These are phyloP conservation scores for Suillus spraguei DNA, from an alignment of 768 basidiomycete genomes.

Conservation along the genomic window DNA sequence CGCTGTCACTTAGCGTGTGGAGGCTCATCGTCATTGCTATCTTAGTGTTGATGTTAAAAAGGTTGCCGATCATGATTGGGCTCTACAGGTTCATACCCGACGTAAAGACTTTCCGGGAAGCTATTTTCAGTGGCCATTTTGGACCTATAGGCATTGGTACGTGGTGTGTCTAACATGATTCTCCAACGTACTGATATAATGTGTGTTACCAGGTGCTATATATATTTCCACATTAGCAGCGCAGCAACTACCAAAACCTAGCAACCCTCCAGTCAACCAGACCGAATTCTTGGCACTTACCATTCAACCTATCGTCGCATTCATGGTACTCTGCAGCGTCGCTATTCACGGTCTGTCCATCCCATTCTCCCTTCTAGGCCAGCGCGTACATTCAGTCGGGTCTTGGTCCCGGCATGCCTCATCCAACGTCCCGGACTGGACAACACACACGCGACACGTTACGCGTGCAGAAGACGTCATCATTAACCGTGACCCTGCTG, in stretches of 20 bases:
- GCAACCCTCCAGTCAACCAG: conserved; percentile 53
- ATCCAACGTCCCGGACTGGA: conserved; percentile 73
- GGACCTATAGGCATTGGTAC: conserved; percentile 82
- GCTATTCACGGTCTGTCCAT: conserved; percentile 90
- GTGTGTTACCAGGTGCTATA: conserved; percentile 64
- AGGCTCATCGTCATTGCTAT: conserved; percentile 83
- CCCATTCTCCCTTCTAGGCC: conserved; percentile 89
- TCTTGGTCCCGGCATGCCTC: conserved; percentile 83
- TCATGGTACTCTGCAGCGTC: conserved; percentile 93
- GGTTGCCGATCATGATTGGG: conserved; percentile 82
- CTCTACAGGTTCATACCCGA: conserved; percentile 95
- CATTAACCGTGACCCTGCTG: conserved; percentile 76
- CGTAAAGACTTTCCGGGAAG: conserved; percentile 92
- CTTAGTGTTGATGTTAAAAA: conserved; percentile 76
- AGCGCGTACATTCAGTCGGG: conserved; percentile 78
- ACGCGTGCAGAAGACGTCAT: conserved; percentile 75
- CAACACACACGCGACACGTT: conserved; percentile 73
- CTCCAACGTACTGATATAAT: background rate
- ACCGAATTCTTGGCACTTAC: conserved; percentile 65
- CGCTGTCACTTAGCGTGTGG: conserved; percentile 77
- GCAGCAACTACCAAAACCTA: conserved; percentile 52
- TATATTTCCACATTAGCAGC: conserved; percentile 90
- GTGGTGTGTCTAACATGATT: conserved; percentile 21
- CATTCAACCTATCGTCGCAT: conserved; percentile 93
- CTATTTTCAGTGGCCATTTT: conserved; percentile 94